phyloP scores from a whole-genome alignment of 768 basidiomycete species.

The Lyophyllum atratum region DNA sequence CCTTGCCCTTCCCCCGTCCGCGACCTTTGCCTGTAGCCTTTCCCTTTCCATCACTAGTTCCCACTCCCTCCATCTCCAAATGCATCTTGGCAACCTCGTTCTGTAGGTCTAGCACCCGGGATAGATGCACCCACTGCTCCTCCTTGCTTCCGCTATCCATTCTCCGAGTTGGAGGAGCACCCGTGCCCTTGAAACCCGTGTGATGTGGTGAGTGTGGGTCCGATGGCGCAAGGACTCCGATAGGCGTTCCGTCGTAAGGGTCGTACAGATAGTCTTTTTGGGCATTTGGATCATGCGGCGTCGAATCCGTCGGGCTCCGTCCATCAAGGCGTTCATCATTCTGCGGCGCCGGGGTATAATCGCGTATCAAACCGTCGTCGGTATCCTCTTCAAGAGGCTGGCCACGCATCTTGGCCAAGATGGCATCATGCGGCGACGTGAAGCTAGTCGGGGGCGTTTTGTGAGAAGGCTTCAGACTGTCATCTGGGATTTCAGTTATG shows the following conservation, averaged over 20 bases:
- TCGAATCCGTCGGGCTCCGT: background rate
- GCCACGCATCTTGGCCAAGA: constrained; percentile 55
- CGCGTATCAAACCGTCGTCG: constrained; percentile 15
- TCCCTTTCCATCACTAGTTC: constrained; percentile 32
- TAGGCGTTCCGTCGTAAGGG: constrained; percentile 47
- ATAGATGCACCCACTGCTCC: constrained; percentile 68
- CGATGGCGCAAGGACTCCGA: constrained; percentile 36
- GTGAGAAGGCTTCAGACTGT: background rate
- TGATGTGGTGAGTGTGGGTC: constrained; percentile 7
- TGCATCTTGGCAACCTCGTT: constrained; percentile 74
- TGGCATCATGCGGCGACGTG: constrained; percentile 63
- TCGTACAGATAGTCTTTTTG: constrained; percentile 34
- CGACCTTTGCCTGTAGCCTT: constrained; percentile 39
- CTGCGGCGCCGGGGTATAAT: background rate
- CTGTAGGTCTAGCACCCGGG: constrained; percentile 70
- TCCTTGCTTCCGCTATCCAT: constrained; percentile 36
- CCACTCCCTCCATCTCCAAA: constrained; percentile 72
- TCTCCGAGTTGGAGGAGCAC: constrained; percentile 1
- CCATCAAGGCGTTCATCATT: background rate
- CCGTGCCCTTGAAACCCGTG: constrained; percentile 6
- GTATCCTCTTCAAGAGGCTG: constrained; percentile 17
- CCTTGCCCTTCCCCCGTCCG: constrained; percentile 24
- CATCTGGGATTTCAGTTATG: background rate
- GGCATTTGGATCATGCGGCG: constrained; percentile 2
- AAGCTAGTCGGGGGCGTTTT: constrained; percentile 19